Percentiles rank a stretch among this genome's conserved stretches.
These are phyloP conservation scores for Clitoria ternatea DNA, from an alignment of 306 rosid genomes.

Conservation along the genomic window DNA sequence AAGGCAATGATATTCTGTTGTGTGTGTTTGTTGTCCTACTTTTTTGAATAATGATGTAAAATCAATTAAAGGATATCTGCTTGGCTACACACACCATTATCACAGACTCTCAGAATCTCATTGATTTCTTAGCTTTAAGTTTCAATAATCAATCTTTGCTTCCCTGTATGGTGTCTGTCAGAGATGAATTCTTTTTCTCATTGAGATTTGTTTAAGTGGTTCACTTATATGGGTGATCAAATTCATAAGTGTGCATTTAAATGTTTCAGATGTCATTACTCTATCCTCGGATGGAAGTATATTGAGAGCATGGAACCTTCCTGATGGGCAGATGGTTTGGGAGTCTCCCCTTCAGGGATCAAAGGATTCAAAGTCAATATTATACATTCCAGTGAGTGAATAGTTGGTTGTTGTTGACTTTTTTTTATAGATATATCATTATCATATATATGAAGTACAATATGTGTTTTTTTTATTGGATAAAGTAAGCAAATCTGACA, in stretches of 20 bases:
- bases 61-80: slow-evolving; percentile 11
- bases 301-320: slow-evolving; percentile 96
- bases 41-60: not conserved
- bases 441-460: not conserved
- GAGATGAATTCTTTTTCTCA: slow-evolving; percentile 1
- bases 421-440: not conserved
- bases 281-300: slow-evolving; percentile 82
- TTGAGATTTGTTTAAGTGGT: not conserved
- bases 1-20: not conserved
- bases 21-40: not conserved
- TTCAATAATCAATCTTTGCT: slow-evolving; percentile 7
- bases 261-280: slow-evolving; percentile 76
- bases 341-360: slow-evolving; percentile 70
- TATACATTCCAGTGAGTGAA: slow-evolving; percentile 65
- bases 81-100: not conserved
- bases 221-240: not conserved
- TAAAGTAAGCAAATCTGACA: not conserved
- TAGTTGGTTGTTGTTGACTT: not conserved
- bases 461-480: slow-evolving; percentile 11
- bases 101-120: not conserved
- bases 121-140: slow-evolving; percentile 17
- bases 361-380: slow-evolving; percentile 57
- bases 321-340: slow-evolving; percentile 99
- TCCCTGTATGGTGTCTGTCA: slow-evolving; percentile 8
- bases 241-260: slow-evolving; percentile 5